phyloP scores from a whole-genome alignment of 352 stramenopile genomes.

The Phytopythium sindhum region DNA sequence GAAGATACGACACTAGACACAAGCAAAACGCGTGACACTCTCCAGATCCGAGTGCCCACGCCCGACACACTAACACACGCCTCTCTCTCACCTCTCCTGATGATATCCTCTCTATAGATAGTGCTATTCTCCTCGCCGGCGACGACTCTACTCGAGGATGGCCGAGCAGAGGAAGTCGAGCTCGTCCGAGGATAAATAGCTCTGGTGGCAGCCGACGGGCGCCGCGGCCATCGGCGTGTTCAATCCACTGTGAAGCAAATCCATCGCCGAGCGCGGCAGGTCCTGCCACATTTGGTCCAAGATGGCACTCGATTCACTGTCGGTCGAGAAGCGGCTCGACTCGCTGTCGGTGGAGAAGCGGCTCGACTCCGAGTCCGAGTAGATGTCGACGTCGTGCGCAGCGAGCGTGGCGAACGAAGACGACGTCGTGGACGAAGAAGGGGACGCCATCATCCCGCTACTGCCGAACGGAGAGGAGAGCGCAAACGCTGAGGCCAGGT shows the following conservation, averaged over 20 bases:
- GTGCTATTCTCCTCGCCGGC: background rate
- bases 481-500: conserved; percentile 15
- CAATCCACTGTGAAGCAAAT: conserved; percentile 13
- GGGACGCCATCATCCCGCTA: conserved; percentile 5
- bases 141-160: conserved; percentile 62
- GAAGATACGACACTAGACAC: conserved; percentile 1
- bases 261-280: conserved; percentile 28
- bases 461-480: conserved; percentile 14
- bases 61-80: background rate
- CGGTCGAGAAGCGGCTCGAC: conserved; percentile 45
- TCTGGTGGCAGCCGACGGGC: conserved; percentile 24
- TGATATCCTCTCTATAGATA: conserved; percentile 7
- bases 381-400: conserved; percentile 44
- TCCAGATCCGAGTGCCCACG: background rate
- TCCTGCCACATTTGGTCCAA: conserved; percentile 61
- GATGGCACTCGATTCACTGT: conserved; percentile 46
- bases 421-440: conserved; percentile 25
- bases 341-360: conserved; percentile 51
- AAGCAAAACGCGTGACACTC: background rate
- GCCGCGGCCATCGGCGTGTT: conserved; percentile 17
- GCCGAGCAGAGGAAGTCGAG: conserved; percentile 84
- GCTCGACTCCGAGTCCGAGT: conserved; percentile 70
- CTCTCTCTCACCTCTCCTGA: background rate
- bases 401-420: conserved; percentile 25
- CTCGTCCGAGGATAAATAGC: conserved; percentile 74